Evolutionary conservation across 495 filamentous ascomycete genomes (phyloP).

Genomic region (Hypoxylon perforatum): DNA sequence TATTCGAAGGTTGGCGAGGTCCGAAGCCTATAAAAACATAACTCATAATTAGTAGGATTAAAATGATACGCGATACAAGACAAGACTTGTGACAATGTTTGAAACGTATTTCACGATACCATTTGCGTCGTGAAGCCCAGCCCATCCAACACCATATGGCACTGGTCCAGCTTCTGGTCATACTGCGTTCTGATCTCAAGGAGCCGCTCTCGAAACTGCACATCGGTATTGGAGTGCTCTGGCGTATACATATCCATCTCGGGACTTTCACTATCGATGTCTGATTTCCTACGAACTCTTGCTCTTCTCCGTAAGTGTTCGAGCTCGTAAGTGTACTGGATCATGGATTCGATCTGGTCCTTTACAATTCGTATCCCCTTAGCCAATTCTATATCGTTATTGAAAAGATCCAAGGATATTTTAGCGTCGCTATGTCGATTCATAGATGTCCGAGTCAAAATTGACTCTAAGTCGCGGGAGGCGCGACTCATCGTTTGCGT

Average conservation of each 20-base stretch:
- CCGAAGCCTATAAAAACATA: slow-evolving; percentile 18
- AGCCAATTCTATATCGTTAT: not conserved
- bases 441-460: not conserved
- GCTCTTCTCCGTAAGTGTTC: not conserved
- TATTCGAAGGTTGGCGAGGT: slow-evolving; percentile 15
- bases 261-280: not conserved
- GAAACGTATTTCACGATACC: slow-evolving; percentile 20
- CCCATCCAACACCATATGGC: slow-evolving; percentile 11
- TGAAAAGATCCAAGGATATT: not conserved
- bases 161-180: slow-evolving; percentile 29
- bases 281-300: not conserved
- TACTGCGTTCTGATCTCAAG: slow-evolving; percentile 20
- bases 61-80: too few species aligned
- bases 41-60: too few species aligned
- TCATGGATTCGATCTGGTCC: slow-evolving; percentile 18
- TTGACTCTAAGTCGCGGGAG: not conserved
- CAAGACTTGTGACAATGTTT: not conserved
- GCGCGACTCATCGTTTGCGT: slow-evolving; percentile 2
- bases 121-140: slow-evolving; percentile 14
- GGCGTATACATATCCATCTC: too few species aligned
- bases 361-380: slow-evolving; percentile 20
- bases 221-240: not conserved
- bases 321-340: slow-evolving; percentile 14
- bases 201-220: slow-evolving; percentile 14
- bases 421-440: slow-evolving; percentile 8